Evolutionary conservation across 768 basidiomycete species (phyloP).

Genomic region (Lactarius evosmus): DNA sequence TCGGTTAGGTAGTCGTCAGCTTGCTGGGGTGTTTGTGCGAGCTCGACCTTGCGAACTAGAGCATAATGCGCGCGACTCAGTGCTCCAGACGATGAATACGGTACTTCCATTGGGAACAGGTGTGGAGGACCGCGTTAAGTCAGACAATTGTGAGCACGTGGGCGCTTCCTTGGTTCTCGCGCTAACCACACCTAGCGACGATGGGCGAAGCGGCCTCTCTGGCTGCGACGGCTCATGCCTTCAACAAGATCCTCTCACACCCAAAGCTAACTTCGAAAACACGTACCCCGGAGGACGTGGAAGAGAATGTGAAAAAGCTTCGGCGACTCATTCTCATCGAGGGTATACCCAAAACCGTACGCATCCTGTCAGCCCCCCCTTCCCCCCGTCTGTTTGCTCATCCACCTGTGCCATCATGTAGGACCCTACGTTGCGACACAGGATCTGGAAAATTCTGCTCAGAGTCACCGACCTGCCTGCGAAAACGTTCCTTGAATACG

Average conservation of each 20-base stretch:
- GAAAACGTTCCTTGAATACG: slow-evolving; percentile 71
- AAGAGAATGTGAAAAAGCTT: slow-evolving; percentile 83
- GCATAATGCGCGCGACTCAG: slow-evolving; percentile 71
- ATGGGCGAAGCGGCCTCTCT: slow-evolving; percentile 18
- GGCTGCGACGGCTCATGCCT: slow-evolving; percentile 58
- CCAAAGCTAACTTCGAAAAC: slow-evolving; percentile 63
- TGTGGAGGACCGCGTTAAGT: no score
- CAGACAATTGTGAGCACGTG: slow-evolving; percentile 16
- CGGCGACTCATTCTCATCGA: slow-evolving; percentile 86
- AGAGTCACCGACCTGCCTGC: slow-evolving; percentile 77
- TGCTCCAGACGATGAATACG: slow-evolving; percentile 77
- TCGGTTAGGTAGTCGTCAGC: slow-evolving; percentile 58
- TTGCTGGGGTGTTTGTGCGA: slow-evolving; percentile 49
- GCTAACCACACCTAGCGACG: slow-evolving; percentile 4
- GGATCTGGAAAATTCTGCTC: slow-evolving; percentile 93
- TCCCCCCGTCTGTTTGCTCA: neutral
- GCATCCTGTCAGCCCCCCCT: slow-evolving; percentile 29
- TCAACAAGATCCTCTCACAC: slow-evolving; percentile 76
- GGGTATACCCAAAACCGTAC: slow-evolving; percentile 74
- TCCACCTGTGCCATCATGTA: slow-evolving; percentile 31
- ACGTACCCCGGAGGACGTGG: slow-evolving; percentile 59
- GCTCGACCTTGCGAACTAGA: slow-evolving; percentile 71
- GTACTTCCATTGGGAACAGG: slow-evolving; percentile 57
- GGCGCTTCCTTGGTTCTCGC: slow-evolving; percentile 9
- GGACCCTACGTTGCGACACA: slow-evolving; percentile 83